phyloP scores from a whole-genome alignment of 2,329 filamentous ascomycete genomes.

The Ceratocystis huliohia region DNA sequence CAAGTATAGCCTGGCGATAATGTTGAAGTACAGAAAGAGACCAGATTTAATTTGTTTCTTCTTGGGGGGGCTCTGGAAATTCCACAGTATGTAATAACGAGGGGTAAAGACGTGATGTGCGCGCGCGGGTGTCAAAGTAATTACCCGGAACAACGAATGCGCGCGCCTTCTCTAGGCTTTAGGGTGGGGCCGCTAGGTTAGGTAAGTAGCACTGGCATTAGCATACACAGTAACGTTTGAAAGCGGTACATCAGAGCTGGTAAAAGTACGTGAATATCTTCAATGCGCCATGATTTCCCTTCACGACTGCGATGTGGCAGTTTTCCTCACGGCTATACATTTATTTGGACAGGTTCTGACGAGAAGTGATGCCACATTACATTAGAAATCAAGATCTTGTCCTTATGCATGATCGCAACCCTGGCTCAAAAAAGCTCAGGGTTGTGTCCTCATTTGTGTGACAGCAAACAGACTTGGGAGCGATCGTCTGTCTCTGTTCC shows the following conservation, averaged over 20 bases:
- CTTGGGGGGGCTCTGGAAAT: not conserved
- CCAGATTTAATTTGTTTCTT: not conserved
- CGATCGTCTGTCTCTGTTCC: not conserved
- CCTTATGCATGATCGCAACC: not conserved
- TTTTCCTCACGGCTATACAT: not conserved
- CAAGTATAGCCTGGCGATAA: not conserved
- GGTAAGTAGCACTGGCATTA: too few relatives aligned
- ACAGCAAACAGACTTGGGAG: not conserved
- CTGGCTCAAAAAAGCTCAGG: not conserved
- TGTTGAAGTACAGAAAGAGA: not conserved
- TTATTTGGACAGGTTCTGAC: not conserved
- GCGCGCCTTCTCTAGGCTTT: not conserved
- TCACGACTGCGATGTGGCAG: not conserved
- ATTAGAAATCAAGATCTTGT: not conserved
- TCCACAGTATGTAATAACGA: not conserved
- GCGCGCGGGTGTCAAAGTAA: slow-evolving; percentile 3
- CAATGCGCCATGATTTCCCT: too few relatives aligned
- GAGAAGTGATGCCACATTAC: not conserved
- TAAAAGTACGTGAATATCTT: too few relatives aligned
- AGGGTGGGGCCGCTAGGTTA: slow-evolving; percentile 4
- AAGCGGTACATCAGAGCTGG: too few relatives aligned
- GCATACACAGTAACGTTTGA: too few relatives aligned
- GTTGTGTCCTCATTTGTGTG: not conserved
- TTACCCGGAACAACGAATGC: not conserved
- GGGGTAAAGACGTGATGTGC: slow-evolving; percentile 3